phyloP scores from a whole-genome alignment of 75 land plant species.

The Chamaecyparis obtusa region DNA sequence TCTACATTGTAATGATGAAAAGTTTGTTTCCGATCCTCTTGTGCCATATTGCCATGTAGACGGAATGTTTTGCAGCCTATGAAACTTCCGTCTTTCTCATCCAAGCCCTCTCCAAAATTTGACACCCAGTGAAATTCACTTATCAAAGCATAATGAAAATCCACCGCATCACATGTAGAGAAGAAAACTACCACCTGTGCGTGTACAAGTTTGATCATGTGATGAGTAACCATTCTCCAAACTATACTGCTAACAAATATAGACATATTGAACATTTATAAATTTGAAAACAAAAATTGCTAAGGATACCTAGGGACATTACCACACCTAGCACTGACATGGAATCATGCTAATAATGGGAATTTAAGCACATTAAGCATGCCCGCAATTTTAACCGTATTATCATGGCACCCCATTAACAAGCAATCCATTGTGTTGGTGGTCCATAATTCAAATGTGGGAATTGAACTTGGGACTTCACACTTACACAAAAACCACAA shows the following conservation, averaged over 20 bases:
- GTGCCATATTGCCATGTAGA: constrained; percentile 93
- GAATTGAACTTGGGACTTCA: too few species aligned
- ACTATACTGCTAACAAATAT: not conserved
- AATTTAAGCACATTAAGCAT: too few species aligned
- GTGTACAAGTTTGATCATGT: not conserved
- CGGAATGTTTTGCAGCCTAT: constrained; percentile 58
- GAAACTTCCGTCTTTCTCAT: constrained; percentile 32
- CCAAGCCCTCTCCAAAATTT: constrained; percentile 29
- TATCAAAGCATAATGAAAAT: constrained; percentile 76
- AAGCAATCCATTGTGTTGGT: too few species aligned
- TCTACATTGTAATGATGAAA: constrained; percentile 67
- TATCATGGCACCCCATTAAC: too few species aligned
- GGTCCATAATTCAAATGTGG: too few species aligned
- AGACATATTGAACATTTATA: not conserved
- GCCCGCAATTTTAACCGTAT: too few species aligned
- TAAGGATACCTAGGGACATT: too few species aligned
- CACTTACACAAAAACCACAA: too few species aligned
- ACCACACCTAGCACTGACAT: too few species aligned
- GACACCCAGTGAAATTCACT: constrained; percentile 69
- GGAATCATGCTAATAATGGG: too few species aligned
- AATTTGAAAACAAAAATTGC: not conserved
- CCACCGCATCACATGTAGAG: constrained; percentile 96
- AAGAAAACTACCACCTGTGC: constrained; percentile 88
- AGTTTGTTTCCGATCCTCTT: constrained; percentile 67
- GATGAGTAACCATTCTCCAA: not conserved